These are phyloP conservation scores for Botrytis paeoniae DNA, from an alignment of 2,329 filamentous ascomycete species.

Conservation along the genomic window DNA sequence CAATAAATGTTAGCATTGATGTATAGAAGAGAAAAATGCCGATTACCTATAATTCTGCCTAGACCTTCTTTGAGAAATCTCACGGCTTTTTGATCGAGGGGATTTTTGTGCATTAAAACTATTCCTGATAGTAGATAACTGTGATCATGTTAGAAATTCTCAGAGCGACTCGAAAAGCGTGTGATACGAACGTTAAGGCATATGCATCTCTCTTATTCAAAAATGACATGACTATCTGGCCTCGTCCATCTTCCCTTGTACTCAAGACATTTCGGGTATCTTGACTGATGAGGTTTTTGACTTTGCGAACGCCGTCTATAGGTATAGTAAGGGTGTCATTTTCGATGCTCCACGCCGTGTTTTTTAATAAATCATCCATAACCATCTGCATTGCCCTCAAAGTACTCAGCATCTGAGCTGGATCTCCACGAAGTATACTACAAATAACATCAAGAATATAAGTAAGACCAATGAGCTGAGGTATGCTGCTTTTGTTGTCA, in stretches of 20 bases:
- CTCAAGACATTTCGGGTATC: conserved; percentile 58
- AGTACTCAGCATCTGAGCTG: conserved; percentile 57
- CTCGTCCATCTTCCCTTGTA: conserved; percentile 44
- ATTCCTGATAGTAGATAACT: conserved; percentile 36
- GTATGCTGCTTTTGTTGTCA: conserved; percentile 58
- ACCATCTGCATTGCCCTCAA: conserved; percentile 58
- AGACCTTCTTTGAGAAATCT: conserved; percentile 58
- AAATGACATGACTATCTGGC: conserved; percentile 59
- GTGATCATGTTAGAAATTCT: not conserved
- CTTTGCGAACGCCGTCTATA: conserved; percentile 50
- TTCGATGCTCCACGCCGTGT: conserved; percentile 37
- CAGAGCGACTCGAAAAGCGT: not conserved
- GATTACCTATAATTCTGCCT: conserved; percentile 40
- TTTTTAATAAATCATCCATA: conserved; percentile 53
- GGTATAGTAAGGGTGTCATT: conserved; percentile 52
- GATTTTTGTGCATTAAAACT: conserved; percentile 48
- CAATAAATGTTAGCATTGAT: not conserved
- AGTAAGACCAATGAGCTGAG: conserved; percentile 64
- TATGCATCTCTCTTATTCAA: conserved; percentile 58
- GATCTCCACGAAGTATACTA: conserved; percentile 58
- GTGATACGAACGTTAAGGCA: conserved; percentile 32
- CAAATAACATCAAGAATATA: conserved; percentile 69
- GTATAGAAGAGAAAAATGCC: too few relatives aligned
- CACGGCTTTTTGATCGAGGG: conserved; percentile 54
- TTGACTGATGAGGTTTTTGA: conserved; percentile 51